Base-by-base conservation (phyloP, 345 rosid species). In the Pistacia vera region DNA sequence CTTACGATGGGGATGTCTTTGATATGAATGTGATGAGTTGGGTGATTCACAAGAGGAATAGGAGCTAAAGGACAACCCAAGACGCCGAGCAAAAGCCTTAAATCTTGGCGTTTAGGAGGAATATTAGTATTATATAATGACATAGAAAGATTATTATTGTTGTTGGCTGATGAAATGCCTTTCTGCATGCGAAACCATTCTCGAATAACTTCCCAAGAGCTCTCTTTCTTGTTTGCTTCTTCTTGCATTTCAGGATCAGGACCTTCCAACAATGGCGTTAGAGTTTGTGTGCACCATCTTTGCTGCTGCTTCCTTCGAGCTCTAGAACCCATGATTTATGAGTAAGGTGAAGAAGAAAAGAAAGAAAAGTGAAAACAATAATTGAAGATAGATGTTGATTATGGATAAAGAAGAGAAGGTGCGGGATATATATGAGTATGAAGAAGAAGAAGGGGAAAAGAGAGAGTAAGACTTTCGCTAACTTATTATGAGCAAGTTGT, bases 61-160 rank as follows among this genome's bases (percentile, higher is more conserved):
- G 99, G 99, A 56, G 99, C 97, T 44, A 95, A 85, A 7, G 99
- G 99, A 78, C 98, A 95, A 2, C 95, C 99, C 71, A 95, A 80
- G 33, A 95, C 97, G 7, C 98, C 93, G 28, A 93, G 95, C 82
- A 93, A 74, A 66, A 93, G 98, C 80, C 96, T 87, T 70, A 90
- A 78, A 75, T 93, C 99, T 70, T 90, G 97, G 36, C 83, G 80
- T 71, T 90, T 93, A 13, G 93, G 77, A 6, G 90, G 85, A 4
- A 63, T 79, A 38, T 73, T 64, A 67, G 66, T 74, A 18, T 79
- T 85, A 72, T 84, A 78, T 38, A 75, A 74, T 16, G 90, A 79
- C 35, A 81, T 71, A 7, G 85, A 69, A 62, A 81, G 54, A 3
- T 56, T 80, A 69, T 44, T 65, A 14, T 17, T 9, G 48, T 22